Conservation (phyloP, 805 yeast genomes). For the Ogataea degrootiae region DNA sequence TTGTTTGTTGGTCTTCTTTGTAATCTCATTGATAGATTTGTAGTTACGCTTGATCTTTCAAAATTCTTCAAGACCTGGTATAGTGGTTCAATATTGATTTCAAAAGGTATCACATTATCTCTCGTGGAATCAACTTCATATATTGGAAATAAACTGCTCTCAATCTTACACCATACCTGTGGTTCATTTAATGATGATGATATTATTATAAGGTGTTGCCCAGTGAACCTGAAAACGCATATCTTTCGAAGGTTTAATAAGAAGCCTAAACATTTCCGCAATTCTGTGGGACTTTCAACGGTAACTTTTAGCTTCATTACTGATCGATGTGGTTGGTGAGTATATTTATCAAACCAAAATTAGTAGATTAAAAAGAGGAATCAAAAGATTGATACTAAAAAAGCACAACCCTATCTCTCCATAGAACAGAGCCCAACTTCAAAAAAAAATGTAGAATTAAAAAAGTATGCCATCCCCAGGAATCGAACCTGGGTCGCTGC, state of each 20-base stretch:
- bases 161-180: slow-evolving; percentile 62
- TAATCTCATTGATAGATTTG: slow-evolving; percentile 45
- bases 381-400: not conserved
- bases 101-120: slow-evolving; percentile 53
- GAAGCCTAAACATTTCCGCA: slow-evolving; percentile 22
- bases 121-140: slow-evolving; percentile 49
- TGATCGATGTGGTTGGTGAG: not conserved
- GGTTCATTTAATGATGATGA: slow-evolving; percentile 54
- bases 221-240: slow-evolving; percentile 54
- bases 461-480: slow-evolving; percentile 12
- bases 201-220: slow-evolving; percentile 43
- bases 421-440: too few relatives aligned
- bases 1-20: slow-evolving; percentile 34
- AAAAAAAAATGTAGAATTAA: not conserved
- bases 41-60: slow-evolving; percentile 46
- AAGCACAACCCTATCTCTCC: not conserved
- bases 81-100: slow-evolving; percentile 57
- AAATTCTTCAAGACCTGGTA: slow-evolving; percentile 53
- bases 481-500: slow-evolving; percentile 27
- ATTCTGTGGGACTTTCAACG: slow-evolving; percentile 18
- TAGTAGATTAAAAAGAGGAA: too few relatives aligned
- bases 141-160: slow-evolving; percentile 41
- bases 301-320: slow-evolving; percentile 26
- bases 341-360: too few relatives aligned
- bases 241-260: slow-evolving; percentile 43